Conservation (phyloP, 2,329 filamentous ascomycete species). For the Elsinoe australis region DNA sequence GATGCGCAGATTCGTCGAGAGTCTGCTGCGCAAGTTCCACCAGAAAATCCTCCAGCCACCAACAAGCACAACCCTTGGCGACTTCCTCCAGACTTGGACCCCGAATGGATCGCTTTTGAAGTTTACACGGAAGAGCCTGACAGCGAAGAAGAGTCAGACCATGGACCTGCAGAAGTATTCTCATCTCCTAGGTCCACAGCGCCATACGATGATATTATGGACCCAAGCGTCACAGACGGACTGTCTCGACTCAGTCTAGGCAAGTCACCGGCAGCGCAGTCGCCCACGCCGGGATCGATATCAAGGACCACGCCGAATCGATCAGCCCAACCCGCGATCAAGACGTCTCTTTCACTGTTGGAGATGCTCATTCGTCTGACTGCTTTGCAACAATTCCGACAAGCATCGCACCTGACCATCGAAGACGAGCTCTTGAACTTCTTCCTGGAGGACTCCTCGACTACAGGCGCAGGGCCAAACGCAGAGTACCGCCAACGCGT, state of each 20-base stretch:
- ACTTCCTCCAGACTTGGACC: constrained; percentile 68
- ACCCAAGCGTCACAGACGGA: constrained; percentile 34
- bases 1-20: constrained; percentile 41
- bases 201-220: constrained; percentile 30
- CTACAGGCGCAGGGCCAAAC: constrained; percentile 58
- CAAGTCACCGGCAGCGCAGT: constrained; percentile 19
- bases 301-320: background rate
- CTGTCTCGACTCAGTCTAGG: constrained; percentile 43
- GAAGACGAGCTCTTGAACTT: constrained; percentile 84
- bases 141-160: constrained; percentile 44
- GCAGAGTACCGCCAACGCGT: constrained; percentile 53
- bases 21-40: constrained; percentile 23
- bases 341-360: constrained; percentile 67
- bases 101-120: constrained; percentile 87
- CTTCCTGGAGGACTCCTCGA: constrained; percentile 65
- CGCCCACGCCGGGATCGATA: constrained; percentile 26
- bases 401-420: constrained; percentile 80
- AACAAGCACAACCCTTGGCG: constrained; percentile 39
- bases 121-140: constrained; percentile 62
- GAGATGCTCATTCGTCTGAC: constrained; percentile 82
- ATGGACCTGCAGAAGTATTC: constrained; percentile 8
- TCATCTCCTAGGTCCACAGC: constrained; percentile 20
- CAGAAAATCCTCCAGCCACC: constrained; percentile 23
- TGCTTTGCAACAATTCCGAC: constrained; percentile 85
- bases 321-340: constrained; percentile 35